Evolutionary conservation across 2,329 filamentous ascomycete genomes (phyloP), one percentile per base, ranked within the genome.

Genomic region (Aspergillus novofumigatus): DNA sequence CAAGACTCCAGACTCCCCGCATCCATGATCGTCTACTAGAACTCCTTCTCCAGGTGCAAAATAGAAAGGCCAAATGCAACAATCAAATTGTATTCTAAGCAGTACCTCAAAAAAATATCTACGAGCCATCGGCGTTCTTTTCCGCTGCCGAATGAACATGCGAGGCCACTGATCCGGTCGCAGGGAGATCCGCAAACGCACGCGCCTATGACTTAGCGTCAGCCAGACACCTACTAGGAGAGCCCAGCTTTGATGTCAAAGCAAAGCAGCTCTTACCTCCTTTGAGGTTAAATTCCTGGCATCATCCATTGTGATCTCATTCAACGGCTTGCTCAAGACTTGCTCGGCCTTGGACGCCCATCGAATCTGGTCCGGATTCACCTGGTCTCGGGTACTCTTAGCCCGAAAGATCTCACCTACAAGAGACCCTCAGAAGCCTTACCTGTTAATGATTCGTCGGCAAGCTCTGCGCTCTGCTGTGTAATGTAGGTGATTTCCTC

Each of bases 91-190:
- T 38, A 38, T n/a, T 17, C 14, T 38, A 7, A 38, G 14, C 32
- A 2, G 23, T 38, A 38, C 17, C 6, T 7, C 6, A 5, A 14
- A 14, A 17, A 1, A 25, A 21, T 26, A 47, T 25, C 11, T 23
- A 47, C 23, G n/a, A 21, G 7, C 21, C 44, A 23, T 42, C 5
- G 23, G 56, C 28, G 60, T 62, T 62, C 42, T 48, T 61, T 23
- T 59, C 60, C 21, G 60, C 60, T 29, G 51, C 55, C 23, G 58
- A 61, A 49, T 57, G 56, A 17, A 62, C 53, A 56, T 61, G 56
- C n/a, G 58, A 61, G n/a, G 60, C 51, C 52, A 61, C 56, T 2
- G 60, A 62, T 29, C 60, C 60, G n/a, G 53, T 53, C 5, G 59
- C 59, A 6, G 60, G 60, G 9, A 62, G 28, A 11, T 23, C 53